Percentiles rank a stretch among this genome's conserved stretches.
These are phyloP conservation scores for Termitomyces sp. DNA, from an alignment of 768 basidiomycete genomes.

Conservation along the genomic window DNA sequence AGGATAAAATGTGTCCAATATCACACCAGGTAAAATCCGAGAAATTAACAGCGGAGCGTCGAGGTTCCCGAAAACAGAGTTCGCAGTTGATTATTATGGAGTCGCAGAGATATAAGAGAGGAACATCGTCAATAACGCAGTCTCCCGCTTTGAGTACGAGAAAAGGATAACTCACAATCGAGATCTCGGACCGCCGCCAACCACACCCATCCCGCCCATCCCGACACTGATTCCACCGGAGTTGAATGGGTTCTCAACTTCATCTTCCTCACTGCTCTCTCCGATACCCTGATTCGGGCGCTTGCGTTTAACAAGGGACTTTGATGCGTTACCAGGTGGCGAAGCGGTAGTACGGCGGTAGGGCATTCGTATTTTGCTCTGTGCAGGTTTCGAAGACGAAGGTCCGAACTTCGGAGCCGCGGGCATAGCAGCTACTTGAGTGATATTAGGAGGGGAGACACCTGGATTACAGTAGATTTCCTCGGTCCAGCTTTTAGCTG, in stretches of 20 bases:
- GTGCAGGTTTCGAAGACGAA: conserved; percentile 1
- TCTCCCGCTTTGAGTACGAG: neutral
- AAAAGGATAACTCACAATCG: conserved; percentile 31
- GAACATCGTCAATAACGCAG: conserved; percentile 11
- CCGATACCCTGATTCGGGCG: conserved; percentile 14
- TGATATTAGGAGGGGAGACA: neutral
- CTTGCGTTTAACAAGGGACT: conserved; percentile 17
- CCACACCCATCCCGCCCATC: conserved; percentile 37
- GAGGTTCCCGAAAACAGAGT: neutral
- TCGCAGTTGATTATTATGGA: neutral
- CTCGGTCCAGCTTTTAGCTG: conserved; percentile 15
- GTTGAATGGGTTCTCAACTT: conserved; percentile 16
- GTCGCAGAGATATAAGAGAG: conserved; percentile 2
- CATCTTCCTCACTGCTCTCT: conserved; percentile 34
- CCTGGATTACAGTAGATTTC: conserved; percentile 14
- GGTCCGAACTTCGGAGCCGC: neutral
- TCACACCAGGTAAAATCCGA: neutral
- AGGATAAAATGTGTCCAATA: neutral
- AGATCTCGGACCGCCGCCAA: conserved; percentile 22
- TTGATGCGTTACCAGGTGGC: conserved; percentile 4
- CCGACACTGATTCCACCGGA: conserved; percentile 41
- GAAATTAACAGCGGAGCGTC: neutral
- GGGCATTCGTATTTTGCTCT: neutral
- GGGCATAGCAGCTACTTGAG: neutral
- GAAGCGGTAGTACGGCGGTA: neutral